Base-by-base conservation (phyloP, 2,329 filamentous ascomycete genomes). In the Fonsecaea pugnacius region DNA sequence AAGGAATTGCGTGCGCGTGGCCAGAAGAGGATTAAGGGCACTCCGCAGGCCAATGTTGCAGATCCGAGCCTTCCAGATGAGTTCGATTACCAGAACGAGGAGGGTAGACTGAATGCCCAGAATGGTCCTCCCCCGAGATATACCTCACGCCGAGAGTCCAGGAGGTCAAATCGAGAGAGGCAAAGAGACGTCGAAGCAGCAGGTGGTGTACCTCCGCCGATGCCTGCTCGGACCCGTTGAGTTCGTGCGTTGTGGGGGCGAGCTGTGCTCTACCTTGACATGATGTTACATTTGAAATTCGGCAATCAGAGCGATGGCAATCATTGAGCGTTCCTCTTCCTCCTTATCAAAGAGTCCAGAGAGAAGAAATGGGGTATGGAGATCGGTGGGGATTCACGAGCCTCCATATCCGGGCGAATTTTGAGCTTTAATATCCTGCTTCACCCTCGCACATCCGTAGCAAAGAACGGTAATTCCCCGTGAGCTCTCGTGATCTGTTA, bases 371-470 rank as follows among this genome's bases (percentile, higher is more conserved):
- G 52, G 46, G 30, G 38, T 30, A 51, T 38, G 30, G 27, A 38
- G 43, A 48, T 27, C 43, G 8, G 24, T 14, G 43, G 3, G 10
- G 50, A 59, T 59, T 8, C 21, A 35, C 18, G 12, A 27, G 32
- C 9, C 36, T 14, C n/a, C 3, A 24, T 12, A 21, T 43, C 14
- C 10, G 8, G 30, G 8, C 3, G 57, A 24, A 21, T 21, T 40
- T 51, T 33, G 38, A n/a, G 18, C 10, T 53, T 50, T 69, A 38
- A 71, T 67, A 52, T 71, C 70, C 48, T 70, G 67, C 50, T 65
- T 71, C 61, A 78, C 79, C 63, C 80, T 77, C 60, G 73, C 71
- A 64, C 80, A 82, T 38, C 78, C 79, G 69, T 80, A 81, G 69
- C 80, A 82, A 21, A 71, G 61, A 33, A 53, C 51, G 14, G 54